phyloP scores from a whole-genome alignment of 192 early-diverging fungal species.

The Jimgerdemannia flammicorona region DNA sequence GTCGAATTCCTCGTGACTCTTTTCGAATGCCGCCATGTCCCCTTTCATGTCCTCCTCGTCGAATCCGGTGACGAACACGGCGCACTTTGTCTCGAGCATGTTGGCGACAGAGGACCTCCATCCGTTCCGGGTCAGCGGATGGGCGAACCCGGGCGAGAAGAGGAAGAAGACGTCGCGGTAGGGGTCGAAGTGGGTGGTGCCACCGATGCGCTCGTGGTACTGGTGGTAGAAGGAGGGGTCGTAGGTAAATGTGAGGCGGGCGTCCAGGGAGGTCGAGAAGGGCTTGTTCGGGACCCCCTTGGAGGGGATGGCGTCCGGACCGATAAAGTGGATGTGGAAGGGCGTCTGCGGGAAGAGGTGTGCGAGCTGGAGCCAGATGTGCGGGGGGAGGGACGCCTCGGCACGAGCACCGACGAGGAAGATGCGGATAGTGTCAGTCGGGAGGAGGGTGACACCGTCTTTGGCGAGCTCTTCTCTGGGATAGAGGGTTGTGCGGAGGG shows the following conservation, averaged over 20 bases:
- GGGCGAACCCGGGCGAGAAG: conserved; percentile 73
- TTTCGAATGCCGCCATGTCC: conserved; percentile 55
- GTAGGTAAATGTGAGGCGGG: conserved; percentile 66
- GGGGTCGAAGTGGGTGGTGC: conserved; percentile 64
- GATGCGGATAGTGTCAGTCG: conserved; percentile 58
- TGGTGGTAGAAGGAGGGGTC: conserved; percentile 63
- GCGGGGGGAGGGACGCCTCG: conserved; percentile 70
- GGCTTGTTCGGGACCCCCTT: conserved; percentile 18
- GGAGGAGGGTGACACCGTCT: conserved; percentile 40
- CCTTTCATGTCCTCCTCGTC: conserved; percentile 61
- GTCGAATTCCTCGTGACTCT: conserved; percentile 62
- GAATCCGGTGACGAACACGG: conserved; percentile 75
- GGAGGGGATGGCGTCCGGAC: conserved; percentile 64
- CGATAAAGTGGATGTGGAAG: conserved; percentile 78
- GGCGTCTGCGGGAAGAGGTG: conserved; percentile 69
- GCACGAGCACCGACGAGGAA: conserved; percentile 71
- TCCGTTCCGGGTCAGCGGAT: conserved; percentile 49
- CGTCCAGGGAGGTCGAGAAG: conserved; percentile 42
- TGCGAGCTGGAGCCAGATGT: conserved; percentile 69
- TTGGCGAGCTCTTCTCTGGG: conserved; percentile 21
- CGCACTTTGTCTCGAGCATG: conserved; percentile 71
- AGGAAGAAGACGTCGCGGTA: conserved; percentile 76
- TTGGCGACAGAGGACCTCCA: conserved; percentile 67
- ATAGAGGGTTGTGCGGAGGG: conserved; percentile 34
- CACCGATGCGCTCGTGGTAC: conserved; percentile 39